phyloP scores from a whole-genome alignment of 2,329 filamentous ascomycete species.

The Fusarium verticillioides region DNA sequence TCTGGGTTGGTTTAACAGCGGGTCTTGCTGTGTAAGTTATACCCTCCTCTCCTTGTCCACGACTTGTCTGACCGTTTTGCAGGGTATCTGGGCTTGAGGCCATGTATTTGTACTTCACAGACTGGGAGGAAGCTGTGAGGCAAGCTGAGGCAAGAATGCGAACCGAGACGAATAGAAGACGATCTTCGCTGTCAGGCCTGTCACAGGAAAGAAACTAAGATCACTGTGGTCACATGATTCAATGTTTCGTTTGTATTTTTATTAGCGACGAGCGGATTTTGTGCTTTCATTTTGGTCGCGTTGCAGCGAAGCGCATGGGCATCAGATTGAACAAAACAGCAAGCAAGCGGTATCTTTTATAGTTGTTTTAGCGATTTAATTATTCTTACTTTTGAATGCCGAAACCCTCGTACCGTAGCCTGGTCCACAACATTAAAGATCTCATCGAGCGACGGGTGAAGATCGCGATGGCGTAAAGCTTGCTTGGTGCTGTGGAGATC shows the following conservation, averaged over 20 bases:
- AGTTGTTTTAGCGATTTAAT: no score
- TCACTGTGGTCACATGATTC: accelerated
- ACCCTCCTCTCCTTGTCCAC: accelerated
- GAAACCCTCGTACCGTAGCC: no score
- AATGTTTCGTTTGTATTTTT: background rate
- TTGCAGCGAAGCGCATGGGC: background rate
- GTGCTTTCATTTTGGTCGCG: background rate
- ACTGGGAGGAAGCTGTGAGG: constrained; percentile 39
- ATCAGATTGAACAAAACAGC: background rate
- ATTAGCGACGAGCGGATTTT: accelerated
- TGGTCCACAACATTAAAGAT: background rate
- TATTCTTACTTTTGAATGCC: no score
- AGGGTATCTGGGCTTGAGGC: constrained; percentile 34
- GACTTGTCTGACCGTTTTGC: accelerated
- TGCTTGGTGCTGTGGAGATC: background rate
- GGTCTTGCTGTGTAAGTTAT: constrained; percentile 69
- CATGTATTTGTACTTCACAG: constrained; percentile 32
- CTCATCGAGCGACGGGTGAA: background rate
- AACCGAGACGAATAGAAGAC: constrained; percentile 25
- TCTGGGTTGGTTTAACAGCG: constrained; percentile 83
- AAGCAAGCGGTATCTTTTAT: background rate
- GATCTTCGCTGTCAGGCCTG: constrained; percentile 10
- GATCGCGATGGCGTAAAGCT: background rate
- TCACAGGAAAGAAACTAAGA: background rate
- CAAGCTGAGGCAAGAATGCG: constrained; percentile 40